phyloP scores from a whole-genome alignment of 2,329 filamentous ascomycete species.

The Sporothrix protearum region DNA sequence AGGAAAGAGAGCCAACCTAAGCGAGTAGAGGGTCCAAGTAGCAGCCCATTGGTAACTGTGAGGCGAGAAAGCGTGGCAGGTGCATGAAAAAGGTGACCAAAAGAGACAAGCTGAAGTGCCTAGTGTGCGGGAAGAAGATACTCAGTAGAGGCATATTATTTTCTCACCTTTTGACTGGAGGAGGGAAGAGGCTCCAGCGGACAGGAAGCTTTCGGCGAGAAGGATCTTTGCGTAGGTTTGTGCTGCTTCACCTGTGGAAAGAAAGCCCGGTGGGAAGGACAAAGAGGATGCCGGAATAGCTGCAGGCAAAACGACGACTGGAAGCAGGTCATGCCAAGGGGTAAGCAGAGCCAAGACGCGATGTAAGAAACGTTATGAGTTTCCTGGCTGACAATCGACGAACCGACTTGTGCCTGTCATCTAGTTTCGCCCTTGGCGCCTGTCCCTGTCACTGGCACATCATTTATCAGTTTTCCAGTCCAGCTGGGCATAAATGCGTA shows the following conservation, averaged over 20 bases:
- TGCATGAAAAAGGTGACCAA: slow-evolving; percentile 1
- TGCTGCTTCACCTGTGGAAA: not conserved
- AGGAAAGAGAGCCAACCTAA: not conserved
- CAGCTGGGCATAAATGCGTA: not conserved
- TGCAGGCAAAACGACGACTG: not conserved
- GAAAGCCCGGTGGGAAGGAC: not conserved
- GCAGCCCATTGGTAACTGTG: not conserved
- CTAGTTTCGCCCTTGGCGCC: not conserved
- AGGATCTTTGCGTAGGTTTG: not conserved
- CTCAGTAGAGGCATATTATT: not conserved
- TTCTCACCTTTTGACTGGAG: not conserved
- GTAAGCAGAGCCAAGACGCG: not conserved
- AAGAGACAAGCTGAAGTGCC: slow-evolving; percentile 8
- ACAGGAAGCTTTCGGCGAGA: not conserved
- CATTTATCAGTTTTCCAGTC: not conserved
- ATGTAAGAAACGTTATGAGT: not conserved
- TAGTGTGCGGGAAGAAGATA: not conserved
- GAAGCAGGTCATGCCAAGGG: not conserved
- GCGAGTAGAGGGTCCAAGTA: not conserved
- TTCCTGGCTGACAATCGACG: not conserved
- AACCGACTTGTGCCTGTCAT: not conserved
- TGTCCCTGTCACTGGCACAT: not conserved
- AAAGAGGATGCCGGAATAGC: not conserved
- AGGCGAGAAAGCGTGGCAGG: slow-evolving; percentile 7
- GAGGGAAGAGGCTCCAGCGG: not conserved